These are phyloP conservation scores for Solanum chiquidenum DNA, from an alignment of 257 asterid genomes.

Conservation along the genomic window DNA sequence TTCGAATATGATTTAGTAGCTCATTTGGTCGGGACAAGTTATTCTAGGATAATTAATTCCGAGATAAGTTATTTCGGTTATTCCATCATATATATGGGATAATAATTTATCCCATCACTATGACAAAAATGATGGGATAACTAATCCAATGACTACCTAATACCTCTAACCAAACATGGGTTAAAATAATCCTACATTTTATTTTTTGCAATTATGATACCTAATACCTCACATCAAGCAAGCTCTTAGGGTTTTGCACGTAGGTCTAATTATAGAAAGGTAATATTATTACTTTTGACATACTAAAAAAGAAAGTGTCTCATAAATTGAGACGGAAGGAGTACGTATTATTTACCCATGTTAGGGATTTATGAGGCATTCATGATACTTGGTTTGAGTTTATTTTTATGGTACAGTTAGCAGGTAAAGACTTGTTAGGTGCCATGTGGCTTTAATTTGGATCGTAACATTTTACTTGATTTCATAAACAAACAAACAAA, in stretches of 20 bases:
- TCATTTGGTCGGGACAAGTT: too few species aligned
- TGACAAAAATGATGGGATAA: too few species aligned
- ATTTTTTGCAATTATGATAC: not conserved
- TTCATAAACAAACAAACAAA: too few species aligned
- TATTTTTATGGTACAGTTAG: not conserved
- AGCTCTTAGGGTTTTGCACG: not conserved
- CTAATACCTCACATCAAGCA: not conserved
- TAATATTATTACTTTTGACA: too few species aligned
- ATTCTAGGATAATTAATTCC: fast-evolving
- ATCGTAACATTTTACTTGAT: not conserved
- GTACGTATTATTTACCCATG: not conserved
- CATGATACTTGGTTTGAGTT: not conserved
- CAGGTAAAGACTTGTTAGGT: not conserved
- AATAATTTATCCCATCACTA: fast-evolving
- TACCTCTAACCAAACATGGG: too few species aligned
- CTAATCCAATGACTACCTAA: too few species aligned
- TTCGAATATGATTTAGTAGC: too few species aligned
- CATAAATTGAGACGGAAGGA: too few species aligned
- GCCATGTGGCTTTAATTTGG: not conserved
- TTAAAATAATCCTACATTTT: too few species aligned
- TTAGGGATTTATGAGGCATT: not conserved
- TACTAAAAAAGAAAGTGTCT: too few species aligned
- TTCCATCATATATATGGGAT: too few species aligned
- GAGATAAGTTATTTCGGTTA: too few species aligned
- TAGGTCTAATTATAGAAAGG: not conserved